phyloP scores from a whole-genome alignment of 108 stramenopile species.

The Skeletonema costatum region DNA sequence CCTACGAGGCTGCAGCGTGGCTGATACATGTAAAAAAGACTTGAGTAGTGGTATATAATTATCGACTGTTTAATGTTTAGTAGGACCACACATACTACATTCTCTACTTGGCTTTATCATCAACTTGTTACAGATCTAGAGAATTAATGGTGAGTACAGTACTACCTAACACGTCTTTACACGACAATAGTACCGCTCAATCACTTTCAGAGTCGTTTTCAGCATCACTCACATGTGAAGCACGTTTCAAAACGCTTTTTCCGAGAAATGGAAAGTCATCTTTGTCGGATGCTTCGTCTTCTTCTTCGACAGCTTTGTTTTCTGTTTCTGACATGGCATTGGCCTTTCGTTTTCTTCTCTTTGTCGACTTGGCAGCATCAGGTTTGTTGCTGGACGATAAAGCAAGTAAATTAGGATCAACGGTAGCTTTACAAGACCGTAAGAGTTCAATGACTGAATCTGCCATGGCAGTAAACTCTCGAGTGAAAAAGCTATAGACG shows the following conservation, averaged over 20 bases:
- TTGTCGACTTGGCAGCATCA: constrained; percentile 2
- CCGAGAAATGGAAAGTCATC: constrained; percentile 56
- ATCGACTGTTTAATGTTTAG: no score
- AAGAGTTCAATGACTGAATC: constrained; percentile 62
- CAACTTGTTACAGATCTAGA: no score
- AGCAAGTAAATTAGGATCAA: constrained; percentile 80
- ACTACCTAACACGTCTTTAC: neutral
- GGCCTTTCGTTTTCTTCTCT: constrained; percentile 15
- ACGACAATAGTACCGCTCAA: neutral
- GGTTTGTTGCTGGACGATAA: constrained; percentile 26
- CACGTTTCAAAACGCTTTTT: constrained; percentile 62
- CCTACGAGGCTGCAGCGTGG: no score
- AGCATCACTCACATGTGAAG: constrained; percentile 69
- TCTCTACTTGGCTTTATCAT: no score
- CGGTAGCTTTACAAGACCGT: constrained; percentile 55
- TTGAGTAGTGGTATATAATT: no score
- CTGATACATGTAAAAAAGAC: no score
- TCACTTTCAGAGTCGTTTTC: constrained; percentile 26
- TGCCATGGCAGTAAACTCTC: constrained; percentile 71
- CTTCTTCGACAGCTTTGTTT: constrained; percentile 16
- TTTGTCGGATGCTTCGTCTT: constrained; percentile 17
- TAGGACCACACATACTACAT: no score
- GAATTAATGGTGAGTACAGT: no score
- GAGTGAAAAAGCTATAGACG: constrained; percentile 77
- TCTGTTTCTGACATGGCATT: constrained; percentile 1